A percentile compares a stretch with the other conserved stretches of the same genome.
phyloP scores from a whole-genome alignment of 768 basidiomycete genomes.

The Phanerochaete carnosa region DNA sequence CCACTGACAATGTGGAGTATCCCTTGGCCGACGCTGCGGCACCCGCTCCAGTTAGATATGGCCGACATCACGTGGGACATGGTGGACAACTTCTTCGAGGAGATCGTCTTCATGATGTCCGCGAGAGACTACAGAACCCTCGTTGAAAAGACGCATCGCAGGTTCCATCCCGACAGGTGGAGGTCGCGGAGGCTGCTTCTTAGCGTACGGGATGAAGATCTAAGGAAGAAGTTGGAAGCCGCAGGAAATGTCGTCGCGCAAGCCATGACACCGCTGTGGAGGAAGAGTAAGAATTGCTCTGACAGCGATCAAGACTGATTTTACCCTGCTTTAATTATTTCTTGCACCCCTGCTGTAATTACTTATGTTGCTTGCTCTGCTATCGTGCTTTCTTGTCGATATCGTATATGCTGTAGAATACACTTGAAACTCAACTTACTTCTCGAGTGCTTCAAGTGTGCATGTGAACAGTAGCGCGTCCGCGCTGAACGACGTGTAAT shows the following conservation, averaged over 20 bases:
- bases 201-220: constrained; percentile 54
- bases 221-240: constrained; percentile 59
- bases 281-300: neutral
- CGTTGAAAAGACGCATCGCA: constrained; percentile 63
- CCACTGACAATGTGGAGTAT: constrained; percentile 58
- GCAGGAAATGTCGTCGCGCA: constrained; percentile 71
- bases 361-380: no score
- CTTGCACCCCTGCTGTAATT: no score
- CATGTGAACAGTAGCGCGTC: no score
- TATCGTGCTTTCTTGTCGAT: no score
- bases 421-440: no score
- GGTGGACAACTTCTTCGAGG: constrained; percentile 70
- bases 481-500: no score
- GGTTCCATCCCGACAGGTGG: constrained; percentile 84
- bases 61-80: constrained; percentile 69
- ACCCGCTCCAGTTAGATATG: constrained; percentile 47
- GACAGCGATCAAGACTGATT: neutral
- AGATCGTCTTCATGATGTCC: constrained; percentile 47
- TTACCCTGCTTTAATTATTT: no score
- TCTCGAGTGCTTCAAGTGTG: no score
- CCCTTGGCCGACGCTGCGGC: constrained; percentile 71
- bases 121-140: constrained; percentile 61
- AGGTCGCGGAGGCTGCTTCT: constrained; percentile 58
- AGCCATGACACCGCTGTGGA: constrained; percentile 68
- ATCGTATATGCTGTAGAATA: no score